A percentile compares a stretch with the other conserved stretches of the same genome.
phyloP scores from a whole-genome alignment of 805 yeast species.

The Nakazawaea siamensis region DNA sequence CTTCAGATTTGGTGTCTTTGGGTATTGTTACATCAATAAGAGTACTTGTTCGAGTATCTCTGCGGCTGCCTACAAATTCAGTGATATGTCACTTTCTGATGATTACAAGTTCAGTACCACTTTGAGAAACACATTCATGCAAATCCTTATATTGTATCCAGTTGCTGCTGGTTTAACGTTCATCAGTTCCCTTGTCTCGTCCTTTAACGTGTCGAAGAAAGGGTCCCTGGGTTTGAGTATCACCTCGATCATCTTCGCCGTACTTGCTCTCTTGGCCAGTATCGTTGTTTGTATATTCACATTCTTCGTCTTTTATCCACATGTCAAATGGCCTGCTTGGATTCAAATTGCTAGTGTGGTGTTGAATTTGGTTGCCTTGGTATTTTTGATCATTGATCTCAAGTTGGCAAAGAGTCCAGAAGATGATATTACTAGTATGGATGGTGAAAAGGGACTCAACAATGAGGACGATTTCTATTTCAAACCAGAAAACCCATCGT shows the following conservation, averaged over 20 bases:
- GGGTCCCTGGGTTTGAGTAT: slow-evolving; percentile 21
- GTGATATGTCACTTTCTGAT: slow-evolving; percentile 20
- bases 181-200: slow-evolving; percentile 24
- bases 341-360: slow-evolving; percentile 59
- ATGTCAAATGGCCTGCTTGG: slow-evolving; percentile 69
- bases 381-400: slow-evolving; percentile 36
- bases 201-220: slow-evolving; percentile 12
- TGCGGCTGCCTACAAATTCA: slow-evolving; percentile 34
- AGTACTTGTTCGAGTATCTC: slow-evolving; percentile 31
- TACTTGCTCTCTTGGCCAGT: slow-evolving; percentile 45
- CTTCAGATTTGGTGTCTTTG: slow-evolving; percentile 56
- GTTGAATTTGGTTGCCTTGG: slow-evolving; percentile 40
- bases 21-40: slow-evolving; percentile 39
- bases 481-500: background rate
- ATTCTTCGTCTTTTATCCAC: slow-evolving; percentile 54
- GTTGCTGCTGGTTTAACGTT: slow-evolving; percentile 59
- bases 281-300: slow-evolving; percentile 46
- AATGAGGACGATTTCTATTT: too few species aligned
- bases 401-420: slow-evolving; percentile 10
- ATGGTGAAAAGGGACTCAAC: slow-evolving; percentile 4
- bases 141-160: slow-evolving; percentile 53
- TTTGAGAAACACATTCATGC: slow-evolving; percentile 44
- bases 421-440: slow-evolving; percentile 13
- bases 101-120: slow-evolving; percentile 41
- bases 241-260: slow-evolving; percentile 34